Conservation (phyloP, 306 rosid species). For the Medicago truncatula region MtrunA17r5.0-ANR NC_053042.1:42396501-42397000, state of each 20-base stretch:
- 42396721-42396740: slow-evolving; percentile 17
- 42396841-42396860: slow-evolving; percentile 32
- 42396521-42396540: no score
- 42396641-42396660: slow-evolving; percentile 16
- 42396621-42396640: background rate
- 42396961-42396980: slow-evolving; percentile 8
- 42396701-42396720: background rate
- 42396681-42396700: slow-evolving; percentile 23
- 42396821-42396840: slow-evolving; percentile 3
- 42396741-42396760: slow-evolving; percentile 17
- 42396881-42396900: slow-evolving; percentile 18
- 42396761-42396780: slow-evolving; percentile 20
- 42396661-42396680: background rate
- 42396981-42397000: slow-evolving; percentile 14
- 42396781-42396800: background rate
- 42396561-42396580: no score
- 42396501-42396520: no score
- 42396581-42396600: no score
- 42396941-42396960: slow-evolving; percentile 13
- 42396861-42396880: background rate
- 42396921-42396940: slow-evolving; percentile 21
- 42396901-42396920: slow-evolving; percentile 13
- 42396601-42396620: slow-evolving; percentile 2
- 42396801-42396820: slow-evolving; percentile 25
- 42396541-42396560: no score